Conservation (phyloP, 805 yeast species). For the Kregervanrija pseudodelftensis region DNA sequence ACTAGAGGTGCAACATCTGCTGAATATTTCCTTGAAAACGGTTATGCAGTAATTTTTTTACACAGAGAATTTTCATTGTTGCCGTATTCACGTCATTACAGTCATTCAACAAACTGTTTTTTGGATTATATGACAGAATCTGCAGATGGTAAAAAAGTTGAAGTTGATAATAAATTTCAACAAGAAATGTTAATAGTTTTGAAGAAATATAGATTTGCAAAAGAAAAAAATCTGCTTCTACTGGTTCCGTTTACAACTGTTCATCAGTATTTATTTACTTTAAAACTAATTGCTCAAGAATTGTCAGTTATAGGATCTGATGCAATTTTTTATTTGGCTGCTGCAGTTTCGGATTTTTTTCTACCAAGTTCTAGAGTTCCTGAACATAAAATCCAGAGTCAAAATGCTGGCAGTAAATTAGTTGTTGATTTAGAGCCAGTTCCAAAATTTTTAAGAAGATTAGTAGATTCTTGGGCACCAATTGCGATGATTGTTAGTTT, state of each 20-base stretch:
- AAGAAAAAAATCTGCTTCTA: slow-evolving; percentile 46
- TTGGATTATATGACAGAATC: slow-evolving; percentile 67
- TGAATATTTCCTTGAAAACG: slow-evolving; percentile 77
- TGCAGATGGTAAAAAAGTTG: slow-evolving; percentile 42
- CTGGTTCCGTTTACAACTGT: slow-evolving; percentile 89
- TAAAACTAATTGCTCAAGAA: slow-evolving; percentile 56
- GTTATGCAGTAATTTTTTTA: slow-evolving; percentile 86
- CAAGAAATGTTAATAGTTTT: slow-evolving; percentile 53
- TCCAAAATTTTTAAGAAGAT: slow-evolving; percentile 81
- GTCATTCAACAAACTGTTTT: slow-evolving; percentile 78
- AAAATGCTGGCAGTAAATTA: slow-evolving; percentile 60
- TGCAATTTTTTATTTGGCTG: slow-evolving; percentile 84
- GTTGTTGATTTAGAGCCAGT: slow-evolving; percentile 89
- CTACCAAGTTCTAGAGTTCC: slow-evolving; percentile 81
- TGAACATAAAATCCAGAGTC: slow-evolving; percentile 91
- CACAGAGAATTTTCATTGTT: slow-evolving; percentile 87
- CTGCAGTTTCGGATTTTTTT: slow-evolving; percentile 96
- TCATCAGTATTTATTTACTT: slow-evolving; percentile 83
- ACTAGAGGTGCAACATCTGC: slow-evolving; percentile 97
- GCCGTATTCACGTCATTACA: slow-evolving; percentile 88
- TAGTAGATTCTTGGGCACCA: slow-evolving; percentile 94
- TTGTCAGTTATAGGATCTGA: slow-evolving; percentile 47
- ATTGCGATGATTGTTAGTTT: slow-evolving; percentile 91
- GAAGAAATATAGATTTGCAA: slow-evolving; percentile 47
- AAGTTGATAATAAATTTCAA: slow-evolving; percentile 54